Percentiles rank a stretch among this genome's conserved stretches.
Conservation (phyloP, 495 filamentous ascomycete genomes). For the Penicillium cosmopolitanum region DNA sequence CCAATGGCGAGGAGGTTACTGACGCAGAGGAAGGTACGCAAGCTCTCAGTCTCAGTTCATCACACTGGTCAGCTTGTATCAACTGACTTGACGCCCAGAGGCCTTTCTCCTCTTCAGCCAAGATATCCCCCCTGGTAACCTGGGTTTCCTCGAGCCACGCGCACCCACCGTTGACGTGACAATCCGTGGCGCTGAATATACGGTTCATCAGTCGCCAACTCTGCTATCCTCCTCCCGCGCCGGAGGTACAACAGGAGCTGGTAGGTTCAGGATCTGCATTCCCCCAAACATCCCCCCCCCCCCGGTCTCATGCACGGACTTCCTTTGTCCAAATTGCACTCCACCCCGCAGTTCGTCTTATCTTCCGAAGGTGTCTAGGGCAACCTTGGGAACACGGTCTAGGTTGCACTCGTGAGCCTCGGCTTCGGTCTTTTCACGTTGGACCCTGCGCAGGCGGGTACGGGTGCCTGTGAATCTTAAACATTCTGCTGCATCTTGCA, state of each 20-base stretch:
- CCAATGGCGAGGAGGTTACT: constrained; percentile 47
- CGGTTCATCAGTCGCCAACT: constrained; percentile 83
- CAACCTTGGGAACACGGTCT: neutral
- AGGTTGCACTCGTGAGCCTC: constrained; percentile 5
- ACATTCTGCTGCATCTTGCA: neutral
- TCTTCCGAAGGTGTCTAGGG: constrained; percentile 10
- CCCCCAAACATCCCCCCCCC: constrained; percentile 3
- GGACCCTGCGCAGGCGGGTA: neutral
- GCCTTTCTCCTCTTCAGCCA: constrained; percentile 84
- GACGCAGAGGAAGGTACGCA: constrained; percentile 70
- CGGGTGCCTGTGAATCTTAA: constrained; percentile 5
- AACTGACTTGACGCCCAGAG: constrained; percentile 56
- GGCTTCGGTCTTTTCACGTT: constrained; percentile 4
- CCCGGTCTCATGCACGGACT: constrained; percentile 16
- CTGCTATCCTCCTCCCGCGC: constrained; percentile 76
- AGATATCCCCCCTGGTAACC: constrained; percentile 70
- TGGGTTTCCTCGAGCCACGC: constrained; percentile 82
- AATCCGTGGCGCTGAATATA: constrained; percentile 70
- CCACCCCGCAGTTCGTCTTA: constrained; percentile 15
- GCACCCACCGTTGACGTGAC: constrained; percentile 66
- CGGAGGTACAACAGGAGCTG: constrained; percentile 89
- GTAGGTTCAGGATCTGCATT: constrained; percentile 45
- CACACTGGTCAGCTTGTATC: neutral
- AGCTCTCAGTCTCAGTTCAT: constrained; percentile 7
- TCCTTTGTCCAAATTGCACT: neutral